Evolutionary conservation across 306 rosid genomes (phyloP), one percentile per base, ranked within the genome.

Genomic region (Dalbergia cultrata): DNA sequence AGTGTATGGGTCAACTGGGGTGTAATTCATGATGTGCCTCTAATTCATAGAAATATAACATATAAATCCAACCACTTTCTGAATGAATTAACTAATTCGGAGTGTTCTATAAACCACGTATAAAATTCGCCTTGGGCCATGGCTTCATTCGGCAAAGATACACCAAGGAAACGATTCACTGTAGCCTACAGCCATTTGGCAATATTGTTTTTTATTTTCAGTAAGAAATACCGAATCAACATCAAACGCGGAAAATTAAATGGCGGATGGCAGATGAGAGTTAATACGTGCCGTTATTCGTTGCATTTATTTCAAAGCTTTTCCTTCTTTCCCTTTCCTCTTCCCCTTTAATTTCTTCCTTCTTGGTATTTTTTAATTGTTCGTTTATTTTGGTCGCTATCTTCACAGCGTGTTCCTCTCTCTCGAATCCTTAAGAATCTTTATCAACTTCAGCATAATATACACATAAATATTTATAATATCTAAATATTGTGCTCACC

Each of bases 231-330:
- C 17, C 4, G 9, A 68, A 62, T 44, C 43, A 66, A 59, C 53
- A 61, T 37, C 12, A 16, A 72, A 43, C 6, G 8, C 33, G 19
- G 35, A 7, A 18, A 82, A 66, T 86, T 86, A 79, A 79, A 75
- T 86, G 78, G 19, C 21, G 89, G 84, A 49, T 66, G 57, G 4
- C 12, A 4, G 85, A 60, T 86, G 83, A 53, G 72, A 76, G 60
- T 86, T 66, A 83, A 80, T 83, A 58, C 41, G 63, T 11, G 72
- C 78, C 33, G 87, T 83, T 83, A 61, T 53, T 35, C 26, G 87
- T 86, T 86, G 73, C 85, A 86, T 83, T 82, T 78, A 85, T 77
- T 86, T 64, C 71, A 19, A 44, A 53, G 11, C 21, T 17, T 6
- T 81, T 8, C 13, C 13, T 26, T 12, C 0, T 18, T 8, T 6